Base-by-base conservation (phyloP, 2,329 filamentous ascomycete genomes). In the Aspergillus spinulosporus region DNA sequence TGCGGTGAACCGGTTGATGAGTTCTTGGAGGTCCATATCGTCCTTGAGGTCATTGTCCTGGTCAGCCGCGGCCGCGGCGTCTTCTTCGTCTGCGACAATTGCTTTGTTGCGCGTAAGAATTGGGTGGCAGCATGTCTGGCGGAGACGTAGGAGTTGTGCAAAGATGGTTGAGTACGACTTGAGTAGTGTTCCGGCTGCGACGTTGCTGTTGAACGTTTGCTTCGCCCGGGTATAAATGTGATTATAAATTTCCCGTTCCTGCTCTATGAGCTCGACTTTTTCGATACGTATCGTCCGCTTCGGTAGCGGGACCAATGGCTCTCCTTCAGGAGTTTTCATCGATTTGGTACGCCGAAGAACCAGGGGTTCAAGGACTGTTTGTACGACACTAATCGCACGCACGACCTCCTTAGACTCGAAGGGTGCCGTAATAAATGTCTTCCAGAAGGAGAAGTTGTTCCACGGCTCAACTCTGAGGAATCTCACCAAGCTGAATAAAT, bases 361-460 rank as follows among this genome's bases (percentile, higher is more conserved):
- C n/a, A 99, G 78, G 5, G 94, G 94, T 69, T 99, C 94, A 4
- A 99, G 77, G 0, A 99, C 93, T 0, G 93, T 99, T 71, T 99
- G 94, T 1, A 99, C 94, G 1, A 99, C 94, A 69, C 97, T 94
- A 5, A 99, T 80, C 0, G 94, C 94, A 3, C 92, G 87, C 64
- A 97, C 85, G 69, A 96, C 97, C 61, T 99, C 89, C 63, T 94
- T 94, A 0, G 91, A 93, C 72, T 99, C 94, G 62, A 99, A 99
- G 0, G 94, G 94, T 1, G 96, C 88, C 0, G 94, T 99, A 68
- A 99, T 97, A 71, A 99, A 99, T 0, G 94, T 97, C 70, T 92
- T 92, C 94, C 94, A 99, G 76, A 96, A 99, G 0, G 92, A 96
- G 72, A 99, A 99, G 72, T 97, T 97, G 67, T 89, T 94, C 94